These are phyloP conservation scores for Tylopilus sp. DNA, from an alignment of 768 basidiomycete genomes.

Conservation along the genomic window DNA sequence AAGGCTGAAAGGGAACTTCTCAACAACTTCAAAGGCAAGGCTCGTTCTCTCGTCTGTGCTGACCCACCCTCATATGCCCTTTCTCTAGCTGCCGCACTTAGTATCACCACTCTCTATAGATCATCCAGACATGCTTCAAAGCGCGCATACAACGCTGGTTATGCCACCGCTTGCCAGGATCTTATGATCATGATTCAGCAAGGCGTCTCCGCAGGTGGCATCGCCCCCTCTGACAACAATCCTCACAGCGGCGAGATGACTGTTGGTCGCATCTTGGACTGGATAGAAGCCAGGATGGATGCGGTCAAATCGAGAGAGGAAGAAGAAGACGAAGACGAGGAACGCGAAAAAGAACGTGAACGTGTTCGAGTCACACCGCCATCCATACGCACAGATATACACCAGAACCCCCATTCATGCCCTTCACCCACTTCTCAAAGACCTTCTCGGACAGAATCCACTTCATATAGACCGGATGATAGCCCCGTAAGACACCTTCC, in stretches of 20 bases:
- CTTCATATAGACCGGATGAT: conserved; percentile 19
- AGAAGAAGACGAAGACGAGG: conserved; percentile 81
- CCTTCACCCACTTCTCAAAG: conserved; percentile 19
- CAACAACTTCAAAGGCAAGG: conserved; percentile 76
- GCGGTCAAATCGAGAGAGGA: conserved; percentile 72
- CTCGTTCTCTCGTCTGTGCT: background rate
- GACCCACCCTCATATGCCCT: conserved; percentile 19
- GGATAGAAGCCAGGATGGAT: conserved; percentile 78
- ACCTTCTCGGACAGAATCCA: conserved; percentile 10
- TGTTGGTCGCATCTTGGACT: conserved; percentile 79
- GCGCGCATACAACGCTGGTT: conserved; percentile 77
- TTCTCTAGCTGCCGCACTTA: conserved; percentile 68
- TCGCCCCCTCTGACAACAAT: conserved; percentile 40
- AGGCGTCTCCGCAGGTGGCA: conserved; percentile 62
- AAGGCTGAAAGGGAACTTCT: conserved; percentile 79
- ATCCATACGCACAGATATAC: conserved; percentile 16
- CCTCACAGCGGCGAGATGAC: conserved; percentile 60
- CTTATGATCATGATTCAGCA: conserved; percentile 80
- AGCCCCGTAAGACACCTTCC: conserved; percentile 30
- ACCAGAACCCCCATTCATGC: conserved; percentile 18
- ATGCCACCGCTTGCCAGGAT: conserved; percentile 77
- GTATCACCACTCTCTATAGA: conserved; percentile 81
- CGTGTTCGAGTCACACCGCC: conserved; percentile 31
- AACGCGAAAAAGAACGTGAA: conserved; percentile 54
- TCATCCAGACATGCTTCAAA: conserved; percentile 76